Evolutionary conservation across 2,329 filamentous ascomycete species (phyloP), one percentile per base, ranked within the genome.

Genomic region (Aspergillus latus): DNA sequence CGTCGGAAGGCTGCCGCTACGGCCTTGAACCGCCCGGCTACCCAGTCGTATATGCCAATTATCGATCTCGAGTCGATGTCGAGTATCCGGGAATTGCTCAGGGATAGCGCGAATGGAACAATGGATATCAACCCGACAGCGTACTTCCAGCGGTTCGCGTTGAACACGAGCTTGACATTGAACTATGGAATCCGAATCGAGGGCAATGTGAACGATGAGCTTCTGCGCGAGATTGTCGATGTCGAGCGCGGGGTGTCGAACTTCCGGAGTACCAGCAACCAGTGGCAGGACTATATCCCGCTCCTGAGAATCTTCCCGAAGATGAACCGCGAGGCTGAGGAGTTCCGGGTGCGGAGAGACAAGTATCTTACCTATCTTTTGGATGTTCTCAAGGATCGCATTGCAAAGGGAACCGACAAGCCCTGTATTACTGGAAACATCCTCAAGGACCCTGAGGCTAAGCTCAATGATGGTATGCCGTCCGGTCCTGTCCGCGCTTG

Each of bases 201-300:
- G 53, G 89, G 87, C 0, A 84, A 86, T 60, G 82, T 89, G 45
- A 79, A 90, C 56, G 83, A 88, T 60, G 76, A 82, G 39, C 76
- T 92, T 6, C 78, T 93, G 5, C 78, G 83, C 16, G 90, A 93
- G 68, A 92, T 94, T 56, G 84, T 86, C 0, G 79, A 86, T 46
- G 89, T 93, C 2, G 90, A 93, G 70, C 82, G 88, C 30, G 86
- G 85, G 4, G 85, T 94, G 26, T 88, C 86, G 52, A 89, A 89
- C 64, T 88, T 92, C 67, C 78, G 90, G 47, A 88, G 84, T 28
- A 93, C 89, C 0, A 90, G 87, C 64, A 90, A 92, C 68, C 93
- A 93, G 69, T 90, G 88, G 84, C 88, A 90, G 66, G 90, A 94
- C 66, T 93, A 93, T 63, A 84, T 94, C n/a, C 89, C 90, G 0